Conservation (phyloP, 1,139 yeast species). For the Torulaspora globosa region DNA sequence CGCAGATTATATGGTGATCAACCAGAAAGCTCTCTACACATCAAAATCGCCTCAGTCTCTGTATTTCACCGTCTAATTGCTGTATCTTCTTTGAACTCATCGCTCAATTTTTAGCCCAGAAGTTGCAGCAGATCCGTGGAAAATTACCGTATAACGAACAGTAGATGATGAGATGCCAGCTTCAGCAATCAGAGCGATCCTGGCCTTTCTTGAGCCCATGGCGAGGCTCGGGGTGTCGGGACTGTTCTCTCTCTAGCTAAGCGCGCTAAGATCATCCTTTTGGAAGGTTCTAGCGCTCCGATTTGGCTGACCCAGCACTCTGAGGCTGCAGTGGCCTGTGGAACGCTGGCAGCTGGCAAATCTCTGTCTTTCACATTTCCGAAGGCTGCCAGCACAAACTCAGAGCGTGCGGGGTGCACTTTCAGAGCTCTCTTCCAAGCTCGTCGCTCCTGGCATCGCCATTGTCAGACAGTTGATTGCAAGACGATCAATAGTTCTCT, state of each 20-base stretch:
- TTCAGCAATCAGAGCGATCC: not conserved
- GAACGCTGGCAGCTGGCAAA: too few relatives aligned
- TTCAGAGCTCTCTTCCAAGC: too few relatives aligned
- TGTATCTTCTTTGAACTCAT: not conserved
- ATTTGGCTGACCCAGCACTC: too few relatives aligned
- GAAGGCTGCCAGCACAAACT: too few relatives aligned
- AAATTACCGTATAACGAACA: not conserved
- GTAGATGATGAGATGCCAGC: not conserved
- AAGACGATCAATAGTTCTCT: too few relatives aligned
- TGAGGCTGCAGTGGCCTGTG: too few relatives aligned
- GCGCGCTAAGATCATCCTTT: too few relatives aligned
- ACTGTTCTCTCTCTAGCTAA: not conserved
- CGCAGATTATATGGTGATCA: conserved; percentile 2
- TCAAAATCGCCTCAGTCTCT: not conserved
- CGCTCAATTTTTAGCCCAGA: not conserved
- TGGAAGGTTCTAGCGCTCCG: too few relatives aligned
- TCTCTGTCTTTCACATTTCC: too few relatives aligned
- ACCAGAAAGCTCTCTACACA: conserved; percentile 1
- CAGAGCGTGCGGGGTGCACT: too few relatives aligned
- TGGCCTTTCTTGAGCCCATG: not conserved
- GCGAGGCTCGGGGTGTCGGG: not conserved
- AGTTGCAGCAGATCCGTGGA: conserved; percentile 4
- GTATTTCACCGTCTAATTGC: not conserved
- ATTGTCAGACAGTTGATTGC: too few relatives aligned
- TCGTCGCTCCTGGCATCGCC: too few relatives aligned